Evolutionary conservation across 2,329 filamentous ascomycete genomes (phyloP).

Genomic region (Stachybotrys chartarum): DNA sequence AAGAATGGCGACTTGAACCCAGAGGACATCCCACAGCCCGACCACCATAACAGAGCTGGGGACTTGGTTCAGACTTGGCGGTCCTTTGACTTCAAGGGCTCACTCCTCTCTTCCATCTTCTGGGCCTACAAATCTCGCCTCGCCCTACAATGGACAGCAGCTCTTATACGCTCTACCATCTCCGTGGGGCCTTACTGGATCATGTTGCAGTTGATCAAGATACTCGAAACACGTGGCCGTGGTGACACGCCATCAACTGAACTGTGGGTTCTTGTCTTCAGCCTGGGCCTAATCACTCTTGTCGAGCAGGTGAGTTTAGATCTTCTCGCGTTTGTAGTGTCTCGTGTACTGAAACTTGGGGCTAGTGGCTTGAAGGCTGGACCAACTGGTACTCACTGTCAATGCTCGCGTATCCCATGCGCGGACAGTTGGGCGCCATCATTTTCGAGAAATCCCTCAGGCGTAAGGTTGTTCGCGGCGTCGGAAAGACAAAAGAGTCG

Average conservation of each 20-base stretch:
- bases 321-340: neutral
- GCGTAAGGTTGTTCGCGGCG: conserved; percentile 67
- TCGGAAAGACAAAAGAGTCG: conserved; percentile 37
- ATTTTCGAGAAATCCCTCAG: conserved; percentile 73
- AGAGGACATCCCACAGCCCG: conserved; percentile 54
- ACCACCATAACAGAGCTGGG: conserved; percentile 45
- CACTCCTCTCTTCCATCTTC: conserved; percentile 55
- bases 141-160: conserved; percentile 50
- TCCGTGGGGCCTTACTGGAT: conserved; percentile 65
- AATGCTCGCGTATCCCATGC: conserved; percentile 57
- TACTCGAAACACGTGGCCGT: conserved; percentile 49
- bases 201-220: conserved; percentile 56
- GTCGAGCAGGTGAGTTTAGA: conserved; percentile 31
- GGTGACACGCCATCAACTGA: conserved; percentile 39
- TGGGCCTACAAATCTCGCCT: conserved; percentile 50
- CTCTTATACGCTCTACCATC: conserved; percentile 45
- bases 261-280: conserved; percentile 62
- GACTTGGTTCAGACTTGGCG: conserved; percentile 45
- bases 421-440: conserved; percentile 62
- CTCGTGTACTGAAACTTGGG: neutral
- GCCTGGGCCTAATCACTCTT: conserved; percentile 53
- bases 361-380: conserved; percentile 55
- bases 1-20: conserved; percentile 55
- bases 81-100: conserved; percentile 33
- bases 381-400: conserved; percentile 60